Evolutionary conservation across 2,329 filamentous ascomycete genomes (phyloP).

Genomic region (Alternaria solani): DNA sequence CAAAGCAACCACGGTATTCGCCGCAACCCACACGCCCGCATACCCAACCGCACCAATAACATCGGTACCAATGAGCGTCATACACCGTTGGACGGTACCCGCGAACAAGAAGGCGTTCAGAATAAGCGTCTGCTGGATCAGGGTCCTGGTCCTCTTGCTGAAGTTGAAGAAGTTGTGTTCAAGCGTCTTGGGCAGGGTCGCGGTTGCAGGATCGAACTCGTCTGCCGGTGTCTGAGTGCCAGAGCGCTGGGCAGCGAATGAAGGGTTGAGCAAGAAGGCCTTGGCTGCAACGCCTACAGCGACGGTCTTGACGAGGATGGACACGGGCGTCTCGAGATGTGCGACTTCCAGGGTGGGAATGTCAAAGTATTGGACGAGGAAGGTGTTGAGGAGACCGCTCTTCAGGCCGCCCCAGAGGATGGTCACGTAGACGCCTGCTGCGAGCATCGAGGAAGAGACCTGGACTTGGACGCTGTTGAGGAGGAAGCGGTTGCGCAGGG

Average conservation of each 20-base stretch:
- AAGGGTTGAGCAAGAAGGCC: constrained; percentile 79
- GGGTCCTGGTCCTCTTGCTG: constrained; percentile 69
- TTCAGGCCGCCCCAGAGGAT: constrained; percentile 73
- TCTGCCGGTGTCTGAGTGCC: constrained; percentile 57
- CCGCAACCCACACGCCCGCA: constrained; percentile 76
- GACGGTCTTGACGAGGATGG: constrained; percentile 63
- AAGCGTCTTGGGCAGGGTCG: constrained; percentile 74
- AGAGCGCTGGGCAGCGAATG: constrained; percentile 63
- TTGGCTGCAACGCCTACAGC: constrained; percentile 76
- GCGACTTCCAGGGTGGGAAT: constrained; percentile 74
- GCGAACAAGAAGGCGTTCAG: constrained; percentile 56
- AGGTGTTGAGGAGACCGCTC: constrained; percentile 70
- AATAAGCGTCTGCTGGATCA: constrained; percentile 63
- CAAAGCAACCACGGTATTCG: constrained; percentile 67
- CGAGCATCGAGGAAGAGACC: constrained; percentile 71
- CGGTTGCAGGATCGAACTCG: constrained; percentile 70
- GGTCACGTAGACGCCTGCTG: constrained; percentile 77
- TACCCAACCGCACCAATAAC: constrained; percentile 74
- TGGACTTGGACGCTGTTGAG: constrained; percentile 48
- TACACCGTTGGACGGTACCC: constrained; percentile 71
- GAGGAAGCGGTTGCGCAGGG: constrained; percentile 54
- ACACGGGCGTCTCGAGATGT: constrained; percentile 65
- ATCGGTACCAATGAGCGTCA: constrained; percentile 75
- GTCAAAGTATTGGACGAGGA: constrained; percentile 78
- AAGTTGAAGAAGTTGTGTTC: constrained; percentile 77